Conservation (phyloP, 176 grass and related monocot genomes). For the Ensete glaucum region DNA sequence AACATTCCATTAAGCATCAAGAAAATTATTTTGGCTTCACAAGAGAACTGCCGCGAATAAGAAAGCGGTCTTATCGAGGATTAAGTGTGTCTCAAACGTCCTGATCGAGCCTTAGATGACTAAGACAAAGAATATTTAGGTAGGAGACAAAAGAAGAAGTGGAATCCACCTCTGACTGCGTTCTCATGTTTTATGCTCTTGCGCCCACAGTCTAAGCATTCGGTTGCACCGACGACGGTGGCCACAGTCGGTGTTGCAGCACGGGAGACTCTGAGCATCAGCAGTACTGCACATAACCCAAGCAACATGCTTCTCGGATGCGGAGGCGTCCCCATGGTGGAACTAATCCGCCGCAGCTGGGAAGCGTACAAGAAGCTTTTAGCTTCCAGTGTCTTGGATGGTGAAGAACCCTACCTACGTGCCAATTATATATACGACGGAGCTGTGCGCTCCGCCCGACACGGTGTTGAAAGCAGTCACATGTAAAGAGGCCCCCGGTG, state of each 20-base stretch:
- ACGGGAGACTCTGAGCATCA: background rate
- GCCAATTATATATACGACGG: background rate
- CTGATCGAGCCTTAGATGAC: too few species aligned
- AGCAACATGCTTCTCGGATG: background rate
- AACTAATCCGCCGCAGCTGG: background rate
- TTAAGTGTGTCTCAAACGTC: too few species aligned
- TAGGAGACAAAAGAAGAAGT: background rate
- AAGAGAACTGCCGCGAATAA: too few species aligned
- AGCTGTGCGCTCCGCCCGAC: background rate
- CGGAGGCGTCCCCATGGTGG: background rate
- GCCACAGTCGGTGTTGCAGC: background rate
- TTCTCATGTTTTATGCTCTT: background rate
- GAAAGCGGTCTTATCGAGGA: too few species aligned
- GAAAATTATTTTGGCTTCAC: too few species aligned
- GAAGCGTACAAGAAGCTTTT: background rate
- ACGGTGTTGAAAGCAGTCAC: conserved; percentile 3
- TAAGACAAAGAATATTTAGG: background rate
- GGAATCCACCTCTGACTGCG: background rate
- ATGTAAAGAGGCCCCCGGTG: background rate
- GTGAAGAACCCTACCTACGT: background rate
- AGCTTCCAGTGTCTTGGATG: background rate
- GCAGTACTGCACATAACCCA: background rate
- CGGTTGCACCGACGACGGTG: background rate
- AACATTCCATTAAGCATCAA: too few species aligned
- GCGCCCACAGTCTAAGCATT: background rate